Base-by-base conservation (phyloP, 2,329 filamentous ascomycete species). In the Kalmusia sp. region DNA sequence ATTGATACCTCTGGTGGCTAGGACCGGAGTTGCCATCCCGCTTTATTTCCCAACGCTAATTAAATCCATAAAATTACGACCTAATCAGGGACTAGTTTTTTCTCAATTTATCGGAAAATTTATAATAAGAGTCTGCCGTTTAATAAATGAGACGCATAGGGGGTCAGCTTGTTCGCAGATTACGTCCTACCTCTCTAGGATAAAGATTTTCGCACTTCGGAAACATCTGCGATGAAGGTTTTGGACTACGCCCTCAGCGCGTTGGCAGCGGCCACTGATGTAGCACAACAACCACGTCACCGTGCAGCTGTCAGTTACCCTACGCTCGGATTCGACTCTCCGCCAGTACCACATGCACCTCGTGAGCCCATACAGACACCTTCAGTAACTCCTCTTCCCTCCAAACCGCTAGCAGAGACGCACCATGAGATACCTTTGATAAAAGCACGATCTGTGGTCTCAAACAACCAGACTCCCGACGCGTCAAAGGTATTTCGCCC, bases 1-100 rank as follows among this genome's bases (percentile, higher is more conserved):
- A 38, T 38, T 2, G 24, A 38, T 3, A 6, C 25, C 15, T 21
- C 3, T 30, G 24, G 25, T 43, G 24, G 25, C 39, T 9, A 31
- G 39, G 39, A 43, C 39, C 39, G 39, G 39, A 43, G 39, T 43
- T 30, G 39, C 15, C 27, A 30, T 43, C 25, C 11, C 25, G 25
- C 39, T 27, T 43, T 28, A 43, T 31, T 30, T 30, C n/a, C 4
- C 24, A 28, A 19, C 5, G 15, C 24, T 43, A 43, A 43, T 43
- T 41, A 30, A 41, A 41, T 5, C 15, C n/a, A 28, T 28, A 19
- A 15, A 43, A 28, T 30, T 43, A 30, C 39, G 39, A 43, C 27
- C 39, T 21, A 43, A 43, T 43, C 39, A 30, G 39, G 39, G 21
- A 21, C 39, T 43, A 43, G 39, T 19, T 31, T 43, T 43, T 43